Conservation (phyloP, 163 green algal genomes). For the Chlamydomonas reinhardtii region DNA sequence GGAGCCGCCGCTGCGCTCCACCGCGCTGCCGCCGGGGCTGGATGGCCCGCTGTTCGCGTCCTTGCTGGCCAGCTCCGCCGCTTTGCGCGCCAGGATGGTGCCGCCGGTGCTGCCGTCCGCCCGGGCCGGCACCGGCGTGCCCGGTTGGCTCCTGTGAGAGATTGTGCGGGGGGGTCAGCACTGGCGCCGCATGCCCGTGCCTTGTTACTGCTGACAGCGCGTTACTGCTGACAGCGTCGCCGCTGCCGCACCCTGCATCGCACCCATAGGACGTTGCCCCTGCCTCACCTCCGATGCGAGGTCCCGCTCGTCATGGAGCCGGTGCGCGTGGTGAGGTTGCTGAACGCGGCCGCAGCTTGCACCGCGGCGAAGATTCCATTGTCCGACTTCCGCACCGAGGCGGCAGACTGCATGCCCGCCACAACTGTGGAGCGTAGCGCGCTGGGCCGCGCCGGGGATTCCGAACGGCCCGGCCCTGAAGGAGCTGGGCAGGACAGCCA, state of each 20-base stretch:
- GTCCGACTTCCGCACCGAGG: constrained; percentile 10
- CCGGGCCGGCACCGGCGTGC: not conserved
- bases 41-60: not conserved
- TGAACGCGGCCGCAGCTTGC: constrained; percentile 5
- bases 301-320: not conserved
- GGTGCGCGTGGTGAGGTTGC: not conserved
- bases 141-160: not conserved
- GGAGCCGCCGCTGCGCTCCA: constrained; percentile 34
- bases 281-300: not conserved
- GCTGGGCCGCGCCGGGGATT: constrained; percentile 27
- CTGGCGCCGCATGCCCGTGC: too few species aligned
- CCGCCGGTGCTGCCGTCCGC: not conserved
- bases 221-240: too few species aligned
- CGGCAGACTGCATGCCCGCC: not conserved
- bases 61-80: not conserved
- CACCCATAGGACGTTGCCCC: too few species aligned
- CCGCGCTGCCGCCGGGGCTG: not conserved
- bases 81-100: constrained; percentile 42
- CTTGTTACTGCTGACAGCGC: too few species aligned
- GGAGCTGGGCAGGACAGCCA: not conserved
- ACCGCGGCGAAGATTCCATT: constrained; percentile 26
- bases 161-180: too few species aligned
- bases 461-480: not conserved
- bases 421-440: not conserved
- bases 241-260: too few species aligned